These are phyloP conservation scores for Ziziphus jujuba DNA, from an alignment of 306 rosid genomes.

Conservation along the genomic window DNA sequence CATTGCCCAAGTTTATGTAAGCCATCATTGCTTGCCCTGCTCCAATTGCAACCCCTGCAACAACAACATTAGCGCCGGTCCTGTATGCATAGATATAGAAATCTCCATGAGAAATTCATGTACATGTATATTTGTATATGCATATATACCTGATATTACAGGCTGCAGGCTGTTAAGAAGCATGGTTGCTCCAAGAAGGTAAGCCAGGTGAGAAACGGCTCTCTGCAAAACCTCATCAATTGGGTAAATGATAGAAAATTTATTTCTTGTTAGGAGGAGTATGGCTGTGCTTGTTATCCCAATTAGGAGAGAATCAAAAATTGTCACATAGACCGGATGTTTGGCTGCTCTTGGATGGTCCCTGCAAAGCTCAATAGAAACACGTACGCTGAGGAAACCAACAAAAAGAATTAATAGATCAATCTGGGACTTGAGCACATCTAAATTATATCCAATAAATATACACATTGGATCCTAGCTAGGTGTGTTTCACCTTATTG, in stretches of 20 bases:
- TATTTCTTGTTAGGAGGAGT: conserved; percentile 27
- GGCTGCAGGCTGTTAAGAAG: no score
- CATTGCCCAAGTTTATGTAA: no score
- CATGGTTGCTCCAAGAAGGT: conserved; percentile 32
- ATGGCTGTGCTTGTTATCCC: conserved; percentile 35
- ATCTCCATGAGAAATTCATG: neutral
- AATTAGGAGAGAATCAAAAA: conserved; percentile 36
- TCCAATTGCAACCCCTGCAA: conserved; percentile 53
- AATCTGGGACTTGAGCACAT: no score
- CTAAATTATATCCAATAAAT: neutral
- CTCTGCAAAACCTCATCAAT: conserved; percentile 28
- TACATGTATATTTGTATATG: neutral
- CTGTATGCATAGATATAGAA: neutral
- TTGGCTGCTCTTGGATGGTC: conserved; percentile 56
- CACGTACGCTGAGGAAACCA: conserved; percentile 48
- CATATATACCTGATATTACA: conserved; percentile 42
- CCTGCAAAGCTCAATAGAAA: conserved; percentile 55
- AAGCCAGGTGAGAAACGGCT: conserved; percentile 29
- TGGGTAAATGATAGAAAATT: conserved; percentile 28
- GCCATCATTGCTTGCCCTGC: conserved; percentile 77
- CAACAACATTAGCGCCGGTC: neutral
- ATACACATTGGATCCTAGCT: neutral
- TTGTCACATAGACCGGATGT: conserved; percentile 44
- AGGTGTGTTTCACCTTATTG: conserved; percentile 24
- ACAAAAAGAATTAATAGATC: neutral